phyloP scores from a whole-genome alignment of 495 filamentous ascomycete genomes.

The Penicillium turbatum region DNA sequence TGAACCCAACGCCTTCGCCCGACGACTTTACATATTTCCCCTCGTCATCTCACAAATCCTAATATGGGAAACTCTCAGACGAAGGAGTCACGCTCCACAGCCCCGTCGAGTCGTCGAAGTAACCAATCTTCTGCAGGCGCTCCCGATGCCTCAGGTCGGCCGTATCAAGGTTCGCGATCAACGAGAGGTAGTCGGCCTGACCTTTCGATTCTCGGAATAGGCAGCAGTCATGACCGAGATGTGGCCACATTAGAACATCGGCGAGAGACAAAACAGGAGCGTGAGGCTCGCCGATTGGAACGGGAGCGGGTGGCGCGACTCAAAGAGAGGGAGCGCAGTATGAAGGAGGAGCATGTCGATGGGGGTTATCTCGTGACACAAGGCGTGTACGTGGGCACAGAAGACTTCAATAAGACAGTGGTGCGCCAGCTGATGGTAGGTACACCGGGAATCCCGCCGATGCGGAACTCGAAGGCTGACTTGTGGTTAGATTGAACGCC shows the following conservation, averaged over 20 bases:
- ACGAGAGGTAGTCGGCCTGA: conserved; percentile 52
- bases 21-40: conserved; percentile 1
- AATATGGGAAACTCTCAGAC: conserved; percentile 59
- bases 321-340: conserved; percentile 86
- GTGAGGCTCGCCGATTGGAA: conserved; percentile 80
- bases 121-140: conserved; percentile 37
- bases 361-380: conserved; percentile 93
- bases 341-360: conserved; percentile 90
- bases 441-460: neutral
- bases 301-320: conserved; percentile 67
- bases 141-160: conserved; percentile 32
- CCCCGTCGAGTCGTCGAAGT: conserved; percentile 29
- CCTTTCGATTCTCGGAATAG: conserved; percentile 53
- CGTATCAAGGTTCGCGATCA: conserved; percentile 41
- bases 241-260: conserved; percentile 48
- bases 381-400: conserved; percentile 83
- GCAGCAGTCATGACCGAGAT: conserved; percentile 41
- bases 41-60: conserved; percentile 3
- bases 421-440: conserved; percentile 90
- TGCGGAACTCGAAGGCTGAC: conserved; percentile 12
- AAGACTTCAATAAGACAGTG: conserved; percentile 87
- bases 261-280: conserved; percentile 85
- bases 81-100: conserved; percentile 50
- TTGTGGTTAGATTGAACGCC: conserved; percentile 72
- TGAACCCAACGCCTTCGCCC: neutral